Percentiles rank a stretch among this genome's conserved stretches.
Evolutionary conservation across 2,329 filamentous ascomycete genomes (phyloP).

Genomic region (Graphilbum fragrans): DNA sequence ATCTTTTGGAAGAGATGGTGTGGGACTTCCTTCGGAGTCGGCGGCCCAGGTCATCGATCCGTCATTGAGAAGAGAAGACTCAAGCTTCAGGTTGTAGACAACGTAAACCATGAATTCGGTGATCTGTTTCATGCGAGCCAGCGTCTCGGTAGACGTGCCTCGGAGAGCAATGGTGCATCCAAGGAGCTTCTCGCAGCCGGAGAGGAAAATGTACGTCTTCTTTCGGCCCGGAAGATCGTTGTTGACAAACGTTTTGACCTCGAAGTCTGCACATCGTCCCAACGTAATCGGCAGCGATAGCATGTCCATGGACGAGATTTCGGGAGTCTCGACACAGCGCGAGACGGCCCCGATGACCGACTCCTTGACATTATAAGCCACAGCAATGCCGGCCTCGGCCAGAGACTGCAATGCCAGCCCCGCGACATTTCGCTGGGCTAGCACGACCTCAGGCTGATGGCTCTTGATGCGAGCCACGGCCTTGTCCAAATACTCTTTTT

Average conservation of each 20-base stretch:
- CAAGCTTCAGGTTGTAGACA: conserved; percentile 91
- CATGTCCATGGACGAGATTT: conserved; percentile 93
- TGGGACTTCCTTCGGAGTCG: conserved; percentile 35
- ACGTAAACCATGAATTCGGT: conserved; percentile 99
- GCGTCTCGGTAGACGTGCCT: conserved; percentile 58
- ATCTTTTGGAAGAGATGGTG: no score
- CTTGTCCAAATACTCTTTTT: conserved; percentile 84
- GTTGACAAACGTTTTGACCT: conserved; percentile 91
- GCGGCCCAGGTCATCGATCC: conserved; percentile 73
- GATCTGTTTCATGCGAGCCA: conserved; percentile 78
- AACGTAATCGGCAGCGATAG: conserved; percentile 66
- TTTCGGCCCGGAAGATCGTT: conserved; percentile 60
- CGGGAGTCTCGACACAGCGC: conserved; percentile 78
- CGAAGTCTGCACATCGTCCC: conserved; percentile 74
- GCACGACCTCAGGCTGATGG: conserved; percentile 68
- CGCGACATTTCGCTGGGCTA: conserved; percentile 90
- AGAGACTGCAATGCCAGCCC: conserved; percentile 82
- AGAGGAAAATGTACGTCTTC: conserved; percentile 93
- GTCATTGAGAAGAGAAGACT: conserved; percentile 87
- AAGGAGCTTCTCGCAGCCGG: conserved; percentile 76
- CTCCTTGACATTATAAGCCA: conserved; percentile 92
- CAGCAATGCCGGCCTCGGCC: conserved; percentile 78
- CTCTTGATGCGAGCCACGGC: conserved; percentile 86
- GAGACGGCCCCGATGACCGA: conserved; percentile 93
- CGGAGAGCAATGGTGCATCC: conserved; percentile 91